Evolutionary conservation across 495 filamentous ascomycete genomes (phyloP), one percentile per base, ranked within the genome.

Genomic region (Penicillium odoratum): DNA sequence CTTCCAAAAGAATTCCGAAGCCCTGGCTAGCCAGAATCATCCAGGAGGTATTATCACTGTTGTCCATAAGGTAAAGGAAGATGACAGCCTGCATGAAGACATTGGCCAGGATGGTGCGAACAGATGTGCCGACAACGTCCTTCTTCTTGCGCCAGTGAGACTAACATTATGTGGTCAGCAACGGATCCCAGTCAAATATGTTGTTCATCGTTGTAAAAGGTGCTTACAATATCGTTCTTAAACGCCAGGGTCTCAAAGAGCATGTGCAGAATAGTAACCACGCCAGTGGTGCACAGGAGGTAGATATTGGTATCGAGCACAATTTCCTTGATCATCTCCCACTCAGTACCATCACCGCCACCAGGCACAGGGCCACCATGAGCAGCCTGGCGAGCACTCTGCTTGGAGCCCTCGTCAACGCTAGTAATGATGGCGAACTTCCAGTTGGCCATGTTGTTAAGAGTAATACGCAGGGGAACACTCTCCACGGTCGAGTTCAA

Each of bases 101-200:
- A 66, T 98, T 98, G 59, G 90, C 93, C 42, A 98, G 79, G 66
- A 98, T 98, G 8, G 95, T 95, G 36, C 94, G 90, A 44, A 98
- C 88, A 7, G 92, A 96, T 29, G 96, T 91, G 53, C 94, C 94
- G 34, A 98, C 91, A 51, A 93, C 90, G 78, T 98, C 95, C 78
- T 98, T 98, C 90, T 98, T 98, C 77, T 98, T 97, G 64, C 91
- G 90, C 83, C 93, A 98, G 74, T 98, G 94, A 28, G 91, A 82
- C 78, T 81, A 42, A 25, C n/a, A 45, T 43, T 18, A 18, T 9
- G 43, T 34, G 43, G 45, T 72, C 61, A 71, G 67, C 42, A 53
- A 59, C 43, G 5, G 48, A 38, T 9, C 25, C 40, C 15, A 4
- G 5, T 52, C 33, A 21, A 7, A 9, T 6, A 11, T 26, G 3